Percentiles rank a stretch among this genome's conserved stretches.
Conservation (phyloP, 2,329 filamentous ascomycete species). For the Penicillium thymicola region DNA sequence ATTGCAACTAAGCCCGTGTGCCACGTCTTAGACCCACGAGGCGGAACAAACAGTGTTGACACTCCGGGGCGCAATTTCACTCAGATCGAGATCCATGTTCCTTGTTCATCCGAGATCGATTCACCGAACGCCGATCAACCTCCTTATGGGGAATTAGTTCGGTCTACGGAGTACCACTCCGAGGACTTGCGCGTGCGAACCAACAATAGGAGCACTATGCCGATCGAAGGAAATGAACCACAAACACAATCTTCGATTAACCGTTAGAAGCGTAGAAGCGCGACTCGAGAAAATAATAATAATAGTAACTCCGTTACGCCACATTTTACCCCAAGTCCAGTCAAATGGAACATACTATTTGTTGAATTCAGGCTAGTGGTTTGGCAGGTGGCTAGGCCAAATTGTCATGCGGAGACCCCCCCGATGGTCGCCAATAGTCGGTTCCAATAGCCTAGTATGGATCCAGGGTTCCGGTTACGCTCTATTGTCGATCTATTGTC, state of each 20-base stretch:
- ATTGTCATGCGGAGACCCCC: constrained; percentile 15
- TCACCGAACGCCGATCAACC: not conserved
- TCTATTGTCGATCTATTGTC: constrained; percentile 4
- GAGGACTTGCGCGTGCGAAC: not conserved
- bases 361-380: constrained; percentile 16
- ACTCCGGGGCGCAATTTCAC: constrained; percentile 7
- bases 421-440: constrained; percentile 22
- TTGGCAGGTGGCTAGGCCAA: constrained; percentile 16
- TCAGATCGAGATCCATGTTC: constrained; percentile 6
- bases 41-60: constrained; percentile 10
- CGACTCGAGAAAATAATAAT: not conserved
- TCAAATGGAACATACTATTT: constrained; percentile 8
- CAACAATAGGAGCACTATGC: not conserved
- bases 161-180: not conserved
- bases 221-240: not conserved
- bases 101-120: not conserved
- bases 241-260: not conserved
- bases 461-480: constrained; percentile 13
- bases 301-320: not conserved
- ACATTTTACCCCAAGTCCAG: not conserved
- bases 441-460: constrained; percentile 6
- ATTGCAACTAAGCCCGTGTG: constrained; percentile 10
- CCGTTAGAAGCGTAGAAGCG: not conserved
- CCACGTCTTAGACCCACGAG: constrained; percentile 21
- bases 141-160: constrained; percentile 3